Percentiles rank a stretch among this genome's conserved stretches.
phyloP scores from a whole-genome alignment of 345 rosid species.

The Iberis pinnata region DNA sequence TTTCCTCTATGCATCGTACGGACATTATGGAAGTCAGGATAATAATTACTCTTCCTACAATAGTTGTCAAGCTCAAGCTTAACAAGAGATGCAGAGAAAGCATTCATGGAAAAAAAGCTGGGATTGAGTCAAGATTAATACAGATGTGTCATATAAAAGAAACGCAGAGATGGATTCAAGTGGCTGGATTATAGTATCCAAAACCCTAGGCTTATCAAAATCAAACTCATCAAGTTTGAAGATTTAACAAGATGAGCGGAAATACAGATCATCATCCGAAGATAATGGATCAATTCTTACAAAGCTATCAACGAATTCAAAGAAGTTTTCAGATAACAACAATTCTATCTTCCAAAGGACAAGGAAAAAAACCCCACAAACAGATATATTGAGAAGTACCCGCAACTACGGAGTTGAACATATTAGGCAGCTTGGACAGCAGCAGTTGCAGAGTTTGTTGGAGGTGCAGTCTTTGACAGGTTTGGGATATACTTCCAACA shows the following conservation, averaged over 20 bases:
- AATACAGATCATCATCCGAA: not conserved
- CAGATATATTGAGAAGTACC: constrained; percentile 15
- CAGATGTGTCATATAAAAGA: no score
- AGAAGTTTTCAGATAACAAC: constrained; percentile 4
- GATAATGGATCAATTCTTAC: constrained; percentile 9
- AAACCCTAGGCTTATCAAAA: no score
- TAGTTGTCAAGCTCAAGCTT: no score
- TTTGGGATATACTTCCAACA: constrained; percentile 84
- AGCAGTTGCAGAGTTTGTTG: constrained; percentile 34
- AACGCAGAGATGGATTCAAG: no score
- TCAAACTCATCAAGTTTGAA: constrained; percentile 1
- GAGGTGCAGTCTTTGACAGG: constrained; percentile 35
- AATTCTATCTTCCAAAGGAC: constrained; percentile 6
- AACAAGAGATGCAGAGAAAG: no score
- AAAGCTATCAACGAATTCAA: constrained; percentile 7
- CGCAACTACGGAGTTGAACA: not conserved
- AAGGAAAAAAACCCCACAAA: not conserved
- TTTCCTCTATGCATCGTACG: no score
- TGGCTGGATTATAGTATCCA: no score
- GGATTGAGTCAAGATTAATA: no score
- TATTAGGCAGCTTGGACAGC: constrained; percentile 53
- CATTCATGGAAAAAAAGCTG: no score
- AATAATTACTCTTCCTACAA: no score
- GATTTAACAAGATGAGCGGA: constrained; percentile 6
- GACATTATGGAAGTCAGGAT: no score